phyloP scores from a whole-genome alignment of 768 basidiomycete genomes.

The Collybia sordida region DNA sequence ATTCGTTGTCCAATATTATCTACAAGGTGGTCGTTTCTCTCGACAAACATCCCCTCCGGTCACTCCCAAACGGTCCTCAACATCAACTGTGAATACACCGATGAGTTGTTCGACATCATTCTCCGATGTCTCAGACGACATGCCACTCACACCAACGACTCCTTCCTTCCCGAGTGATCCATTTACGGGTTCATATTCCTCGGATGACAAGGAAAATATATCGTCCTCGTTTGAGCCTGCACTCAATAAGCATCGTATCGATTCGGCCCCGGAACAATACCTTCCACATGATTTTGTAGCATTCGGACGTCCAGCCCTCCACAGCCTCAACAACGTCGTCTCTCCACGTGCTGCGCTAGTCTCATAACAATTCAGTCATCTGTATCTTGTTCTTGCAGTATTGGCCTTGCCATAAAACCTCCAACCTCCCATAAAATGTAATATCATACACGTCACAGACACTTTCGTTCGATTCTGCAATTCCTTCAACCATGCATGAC shows the following conservation, averaged over 20 bases:
- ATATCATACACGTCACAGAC: conserved; percentile 69
- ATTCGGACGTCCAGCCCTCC: conserved; percentile 76
- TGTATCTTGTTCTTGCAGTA: conserved; percentile 37
- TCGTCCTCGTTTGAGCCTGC: conserved; percentile 70
- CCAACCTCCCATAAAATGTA: conserved; percentile 75
- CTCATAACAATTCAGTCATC: conserved; percentile 46
- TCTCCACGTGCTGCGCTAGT: conserved; percentile 61
- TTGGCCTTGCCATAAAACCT: conserved; percentile 52
- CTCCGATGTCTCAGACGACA: conserved; percentile 80
- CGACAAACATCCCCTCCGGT: conserved; percentile 60
- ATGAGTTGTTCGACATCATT: conserved; percentile 71
- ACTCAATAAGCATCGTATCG: conserved; percentile 68
- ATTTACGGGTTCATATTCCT: conserved; percentile 45
- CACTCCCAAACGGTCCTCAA: conserved; percentile 59
- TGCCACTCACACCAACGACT: conserved; percentile 80
- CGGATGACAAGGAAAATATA: conserved; percentile 83
- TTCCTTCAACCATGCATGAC: conserved; percentile 66
- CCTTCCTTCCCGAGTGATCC: conserved; percentile 65
- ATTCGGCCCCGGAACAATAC: conserved; percentile 70
- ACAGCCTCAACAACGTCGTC: conserved; percentile 65
- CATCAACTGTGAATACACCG: conserved; percentile 67
- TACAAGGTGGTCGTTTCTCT: conserved; percentile 78
- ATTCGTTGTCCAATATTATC: conserved; percentile 90
- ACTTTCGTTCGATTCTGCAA: conserved; percentile 62
- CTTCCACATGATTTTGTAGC: conserved; percentile 80